These are phyloP conservation scores for Cladophialophora chaetospira DNA, from an alignment of 2,329 filamentous ascomycete species.

Conservation along the genomic window DNA sequence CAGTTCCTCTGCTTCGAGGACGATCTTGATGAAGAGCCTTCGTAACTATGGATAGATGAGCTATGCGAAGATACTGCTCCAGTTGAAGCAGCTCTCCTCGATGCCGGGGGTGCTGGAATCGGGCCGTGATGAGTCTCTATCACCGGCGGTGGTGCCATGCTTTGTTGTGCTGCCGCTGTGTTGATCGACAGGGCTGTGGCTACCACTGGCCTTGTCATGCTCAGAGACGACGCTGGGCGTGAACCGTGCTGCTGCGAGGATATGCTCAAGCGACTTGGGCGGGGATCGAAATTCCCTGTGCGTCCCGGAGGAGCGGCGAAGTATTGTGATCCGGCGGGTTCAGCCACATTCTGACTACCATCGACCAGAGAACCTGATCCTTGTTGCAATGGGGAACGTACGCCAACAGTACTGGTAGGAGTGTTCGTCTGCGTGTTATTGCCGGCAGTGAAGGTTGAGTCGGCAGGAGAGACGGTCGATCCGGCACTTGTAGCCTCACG, in stretches of 20 bases:
- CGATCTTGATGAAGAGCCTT: conserved; percentile 39
- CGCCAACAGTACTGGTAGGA: conserved; percentile 24
- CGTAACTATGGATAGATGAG: conserved; percentile 38
- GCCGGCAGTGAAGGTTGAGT: conserved; percentile 23
- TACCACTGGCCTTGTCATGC: conserved; percentile 11
- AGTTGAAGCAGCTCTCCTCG: conserved; percentile 49
- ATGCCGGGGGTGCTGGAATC: conserved; percentile 40
- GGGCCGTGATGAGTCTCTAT: conserved; percentile 1
- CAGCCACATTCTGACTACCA: not conserved
- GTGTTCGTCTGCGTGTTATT: conserved; percentile 19
- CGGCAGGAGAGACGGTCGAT: conserved; percentile 22
- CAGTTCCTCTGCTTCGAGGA: conserved; percentile 40
- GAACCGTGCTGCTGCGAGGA: conserved; percentile 8
- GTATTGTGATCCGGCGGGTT: not conserved
- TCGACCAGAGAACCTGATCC: conserved; percentile 5
- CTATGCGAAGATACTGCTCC: conserved; percentile 43
- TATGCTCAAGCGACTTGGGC: conserved; percentile 7
- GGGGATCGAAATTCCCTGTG: conserved; percentile 7
- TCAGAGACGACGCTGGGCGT: conserved; percentile 9
- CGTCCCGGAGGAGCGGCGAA: conserved; percentile 1
- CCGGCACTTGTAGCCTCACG: conserved; percentile 21
- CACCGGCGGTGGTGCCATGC: not conserved
- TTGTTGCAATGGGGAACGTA: conserved; percentile 19
- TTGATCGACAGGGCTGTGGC: conserved; percentile 19
- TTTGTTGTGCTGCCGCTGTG: conserved; percentile 19